Evolutionary conservation across 345 rosid genomes (phyloP), one percentile per base, ranked within the genome.

Genomic region (Salix viminalis): DNA sequence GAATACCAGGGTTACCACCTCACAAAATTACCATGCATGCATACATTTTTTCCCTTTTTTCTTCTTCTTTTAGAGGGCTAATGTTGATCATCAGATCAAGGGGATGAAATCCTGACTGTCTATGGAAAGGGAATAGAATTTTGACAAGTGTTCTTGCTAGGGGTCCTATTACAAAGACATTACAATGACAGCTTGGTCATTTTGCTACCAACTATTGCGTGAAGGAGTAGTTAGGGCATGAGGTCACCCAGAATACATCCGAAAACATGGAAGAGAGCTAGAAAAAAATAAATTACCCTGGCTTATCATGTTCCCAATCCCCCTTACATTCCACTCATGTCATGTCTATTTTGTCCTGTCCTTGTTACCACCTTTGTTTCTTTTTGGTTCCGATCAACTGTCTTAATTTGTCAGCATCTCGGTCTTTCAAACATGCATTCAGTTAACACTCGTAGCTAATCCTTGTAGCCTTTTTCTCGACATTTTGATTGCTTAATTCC

Each of bases 221-320:
- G 64, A 42, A 71, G 56, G 24, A 58, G n/a, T 66, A 73, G 72
- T 32, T 66, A 61, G 69, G 76, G 48, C 2, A 41, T 4, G 21
- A 61, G 28, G 36, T 4, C 37, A 26, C 21, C 24, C 24, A 26
- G 16, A 24, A 4, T 24, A 73, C 61, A 6, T 13, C 2, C 14
- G 21, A 15, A 39, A 58, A 73, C 30, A 30, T 41, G 39, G 64
- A 50, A 26, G 28, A 0, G n/a, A 5, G 30, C 2, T 28, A 23
- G 54, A 68, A 12, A 58, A 73, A 56, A 39, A 19, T 21, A 56
- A 39, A 19, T 69, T 58, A 32, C 16, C 68, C 44, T 11, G 16
- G 12, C 56, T 79, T 64, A 70, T 64, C 71, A 26, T 74, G 78
- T 62, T 69, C 78, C 66, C 82, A 19, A 37, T 50, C 30, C 7